Base-by-base conservation (phyloP, 169 alveolate species). In the Plasmodium billcollinsi region DNA sequence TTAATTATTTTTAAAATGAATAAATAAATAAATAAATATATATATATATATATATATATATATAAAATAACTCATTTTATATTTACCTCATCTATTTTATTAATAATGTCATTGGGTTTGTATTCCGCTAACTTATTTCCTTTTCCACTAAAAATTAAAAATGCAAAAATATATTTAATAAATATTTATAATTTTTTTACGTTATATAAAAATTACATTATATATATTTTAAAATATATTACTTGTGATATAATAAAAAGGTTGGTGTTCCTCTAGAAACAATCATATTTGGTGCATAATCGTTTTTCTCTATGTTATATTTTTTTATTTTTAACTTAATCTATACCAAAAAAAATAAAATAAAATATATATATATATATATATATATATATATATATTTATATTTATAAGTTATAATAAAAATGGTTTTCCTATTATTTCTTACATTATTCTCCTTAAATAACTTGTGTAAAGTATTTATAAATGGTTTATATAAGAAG, bases 201-300 rank as follows among this genome's bases (percentile, higher is more conserved):
- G 9, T 39, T 39, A 39, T 7, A 39, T 39, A 39, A 5, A 39
- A 39, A 39, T 39, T 39, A 39, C 1, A 5, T 39, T 6, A 39
- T 5, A 5, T 39, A 24, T 33, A n/a, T 56, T 73, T 54, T 54
- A 45, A 24, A 67, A 59, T 61, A 26, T 26, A 61, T 14, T 78
- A 78, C 89, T 78, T 66, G 78, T 65, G 75, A 70, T 78, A 78
- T 65, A 33, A 71, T 20, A 78, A 66, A 78, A 78, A 78, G 47
- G 89, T 78, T 3, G 89, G 89, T 20, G 89, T 78, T 26, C 89
- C 89, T 63, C 89, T 78, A 45, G 63, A 78, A 58, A 78, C 20
- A 26, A 78, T 78, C 89, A 78, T 78, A 59, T 78, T 78, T 56
- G 89, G 89, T 11, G 89, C 89, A 58, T 78, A 78, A 43, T 78